phyloP scores from a whole-genome alignment of 1,139 yeast genomes.

The Hemisphaericaspora subhashii region DNA sequence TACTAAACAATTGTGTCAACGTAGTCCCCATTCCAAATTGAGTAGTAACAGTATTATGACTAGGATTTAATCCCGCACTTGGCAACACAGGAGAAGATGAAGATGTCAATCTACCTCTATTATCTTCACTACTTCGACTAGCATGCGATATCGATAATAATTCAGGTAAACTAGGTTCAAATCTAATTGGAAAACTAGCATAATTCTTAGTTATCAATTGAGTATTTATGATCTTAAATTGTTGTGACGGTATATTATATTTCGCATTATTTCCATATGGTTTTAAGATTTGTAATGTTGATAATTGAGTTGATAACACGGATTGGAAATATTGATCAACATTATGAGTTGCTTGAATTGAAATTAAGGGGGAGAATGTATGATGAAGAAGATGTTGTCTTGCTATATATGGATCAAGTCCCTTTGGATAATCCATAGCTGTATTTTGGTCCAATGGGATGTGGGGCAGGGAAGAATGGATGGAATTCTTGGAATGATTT shows the following conservation, averaged over 20 bases:
- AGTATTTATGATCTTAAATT: slow-evolving; percentile 39
- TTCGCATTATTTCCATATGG: slow-evolving; percentile 51
- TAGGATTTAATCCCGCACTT: slow-evolving; percentile 5
- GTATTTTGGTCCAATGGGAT: too few species aligned
- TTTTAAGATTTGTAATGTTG: slow-evolving; percentile 35
- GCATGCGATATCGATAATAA: slow-evolving; percentile 35
- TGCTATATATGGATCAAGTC: slow-evolving; percentile 42
- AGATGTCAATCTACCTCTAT: slow-evolving; percentile 2
- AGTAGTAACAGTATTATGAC: neutral
- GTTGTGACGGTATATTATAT: slow-evolving; percentile 36
- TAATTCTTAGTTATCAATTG: slow-evolving; percentile 45
- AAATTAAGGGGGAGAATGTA: slow-evolving; percentile 58
- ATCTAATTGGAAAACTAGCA: slow-evolving; percentile 46
- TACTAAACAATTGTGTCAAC: slow-evolving; percentile 38
- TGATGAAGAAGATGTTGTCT: slow-evolving; percentile 48
- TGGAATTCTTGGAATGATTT: too few species aligned
- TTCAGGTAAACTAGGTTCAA: slow-evolving; percentile 44
- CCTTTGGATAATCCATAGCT: slow-evolving; percentile 34
- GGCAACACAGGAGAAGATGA: slow-evolving; percentile 8
- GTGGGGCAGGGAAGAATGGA: too few species aligned
- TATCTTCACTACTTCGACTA: slow-evolving; percentile 2
- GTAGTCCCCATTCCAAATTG: slow-evolving; percentile 2
- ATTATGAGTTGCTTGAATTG: slow-evolving; percentile 52
- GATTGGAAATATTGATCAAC: slow-evolving; percentile 49
- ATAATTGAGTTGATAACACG: slow-evolving; percentile 32